A percentile compares a stretch with the other conserved stretches of the same genome.
These are phyloP conservation scores for Anacardium occidentale DNA, from an alignment of 345 rosid genomes.

Conservation along the genomic window DNA sequence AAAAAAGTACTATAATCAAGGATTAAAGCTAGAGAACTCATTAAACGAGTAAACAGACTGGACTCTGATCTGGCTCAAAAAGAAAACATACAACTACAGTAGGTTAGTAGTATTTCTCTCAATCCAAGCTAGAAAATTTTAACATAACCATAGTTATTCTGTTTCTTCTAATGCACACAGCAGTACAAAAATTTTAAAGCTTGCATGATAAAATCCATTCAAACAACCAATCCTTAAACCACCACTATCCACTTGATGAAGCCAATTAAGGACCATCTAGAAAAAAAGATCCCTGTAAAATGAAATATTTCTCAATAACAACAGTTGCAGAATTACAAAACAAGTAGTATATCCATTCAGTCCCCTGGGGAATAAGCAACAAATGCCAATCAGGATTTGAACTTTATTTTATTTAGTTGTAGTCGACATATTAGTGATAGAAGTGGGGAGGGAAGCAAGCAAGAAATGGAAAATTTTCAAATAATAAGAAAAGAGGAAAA, in stretches of 20 bases:
- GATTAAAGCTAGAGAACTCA: background rate
- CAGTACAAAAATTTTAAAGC: background rate
- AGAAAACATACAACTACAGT: background rate
- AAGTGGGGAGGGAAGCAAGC: too few species aligned
- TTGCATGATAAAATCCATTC: background rate
- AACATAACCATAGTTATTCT: background rate
- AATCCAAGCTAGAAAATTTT: constrained; percentile 1
- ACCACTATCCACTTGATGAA: background rate
- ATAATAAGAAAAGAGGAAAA: too few species aligned
- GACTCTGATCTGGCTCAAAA: background rate
- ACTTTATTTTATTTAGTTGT: background rate
- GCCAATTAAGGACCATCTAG: background rate
- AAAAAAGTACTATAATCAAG: background rate
- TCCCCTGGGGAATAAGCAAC: background rate
- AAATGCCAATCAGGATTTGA: background rate
- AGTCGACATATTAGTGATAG: background rate
- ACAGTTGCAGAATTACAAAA: background rate
- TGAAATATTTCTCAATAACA: background rate
- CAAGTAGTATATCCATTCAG: background rate
- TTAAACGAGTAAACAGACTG: background rate
- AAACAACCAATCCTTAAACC: background rate
- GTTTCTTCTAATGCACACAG: background rate
- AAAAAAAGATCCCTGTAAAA: background rate
- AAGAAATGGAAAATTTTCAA: too few species aligned
- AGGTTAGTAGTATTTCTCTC: background rate